Base-by-base conservation (phyloP, 805 yeast genomes). In the Kazachstania psychrophila region DNA sequence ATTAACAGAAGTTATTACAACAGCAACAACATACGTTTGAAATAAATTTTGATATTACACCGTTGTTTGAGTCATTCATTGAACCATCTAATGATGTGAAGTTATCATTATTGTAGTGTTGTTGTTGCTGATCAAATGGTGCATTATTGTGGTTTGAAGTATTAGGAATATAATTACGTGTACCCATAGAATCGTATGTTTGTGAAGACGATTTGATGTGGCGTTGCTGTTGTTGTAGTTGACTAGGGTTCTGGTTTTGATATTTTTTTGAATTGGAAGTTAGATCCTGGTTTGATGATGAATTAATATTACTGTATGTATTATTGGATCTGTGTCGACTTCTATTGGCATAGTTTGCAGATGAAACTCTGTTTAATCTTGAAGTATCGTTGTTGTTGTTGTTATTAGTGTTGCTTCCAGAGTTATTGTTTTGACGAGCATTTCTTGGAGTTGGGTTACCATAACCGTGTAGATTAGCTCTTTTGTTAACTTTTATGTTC, bases 381-480 rank as follows among this genome's bases (percentile, higher is more conserved):
- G 34, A 27, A 12, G 26, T 34, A 19, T 38, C 33, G 10, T 13
- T 32, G 20, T 33, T 38, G 16, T 31, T 28, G 27, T 24, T 18
- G 19, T 29, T 39, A 13, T 23, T 31, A 7, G 13, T 30, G n/a
- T 22, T 29, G 28, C 18, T n/a, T 23, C 17, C 20, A 17, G 23
- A n/a, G 28, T 19, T 36, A 28, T 39, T 37, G 33, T 17, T 31
- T 31, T 31, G 37, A 28, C 34, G 46, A 39, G 33, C 41, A 22
- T 49, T 43, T 32, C 48, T 60, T 27, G 80, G 80, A 42, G 66
- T 74, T 35, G 83, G 81, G 54, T 77, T 75, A 19, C 92, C 92
- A 54, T 82, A 82, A 4, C 94, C 94, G 56, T 82, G 86, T 45
- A 82, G 61, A 60, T 82, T 82, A 31, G 84, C 85, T 54, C 84